phyloP scores from a whole-genome alignment of 345 rosid species.

The Firmiana major region DNA sequence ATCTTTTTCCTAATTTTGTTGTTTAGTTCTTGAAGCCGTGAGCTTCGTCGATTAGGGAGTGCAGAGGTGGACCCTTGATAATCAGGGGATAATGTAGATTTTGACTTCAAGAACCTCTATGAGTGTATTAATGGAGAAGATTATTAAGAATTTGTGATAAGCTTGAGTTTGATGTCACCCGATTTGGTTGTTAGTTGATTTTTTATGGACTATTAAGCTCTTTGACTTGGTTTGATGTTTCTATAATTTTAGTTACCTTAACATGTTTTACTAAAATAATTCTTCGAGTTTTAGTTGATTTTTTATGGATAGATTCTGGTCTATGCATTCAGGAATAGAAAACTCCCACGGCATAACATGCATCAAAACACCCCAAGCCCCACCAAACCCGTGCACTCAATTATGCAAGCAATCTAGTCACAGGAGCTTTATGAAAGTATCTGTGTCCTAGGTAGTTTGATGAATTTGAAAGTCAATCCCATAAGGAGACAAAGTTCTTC shows the following conservation, averaged over 20 bases:
- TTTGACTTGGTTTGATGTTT: neutral
- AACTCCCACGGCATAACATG: neutral
- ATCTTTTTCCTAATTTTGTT: neutral
- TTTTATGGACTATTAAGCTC: no score
- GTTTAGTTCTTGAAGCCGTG: neutral
- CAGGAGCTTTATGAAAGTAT: neutral
- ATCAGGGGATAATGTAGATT: neutral
- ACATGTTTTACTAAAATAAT: neutral
- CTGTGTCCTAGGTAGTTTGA: neutral
- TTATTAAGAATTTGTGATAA: neutral
- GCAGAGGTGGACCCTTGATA: neutral
- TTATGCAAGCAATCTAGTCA: neutral
- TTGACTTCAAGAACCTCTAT: neutral
- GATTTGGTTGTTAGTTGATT: neutral
- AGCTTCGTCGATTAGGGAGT: neutral
- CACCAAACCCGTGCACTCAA: neutral
- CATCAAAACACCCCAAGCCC: neutral
- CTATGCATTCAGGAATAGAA: neutral
- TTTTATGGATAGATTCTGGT: neutral
- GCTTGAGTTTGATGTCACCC: neutral
- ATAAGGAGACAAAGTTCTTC: neutral
- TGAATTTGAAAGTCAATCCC: neutral
- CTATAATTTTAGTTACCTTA: neutral
- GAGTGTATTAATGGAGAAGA: neutral
- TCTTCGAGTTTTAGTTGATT: neutral